phyloP scores from a whole-genome alignment of 805 yeast species.

The Saturnispora ahearnii region DNA sequence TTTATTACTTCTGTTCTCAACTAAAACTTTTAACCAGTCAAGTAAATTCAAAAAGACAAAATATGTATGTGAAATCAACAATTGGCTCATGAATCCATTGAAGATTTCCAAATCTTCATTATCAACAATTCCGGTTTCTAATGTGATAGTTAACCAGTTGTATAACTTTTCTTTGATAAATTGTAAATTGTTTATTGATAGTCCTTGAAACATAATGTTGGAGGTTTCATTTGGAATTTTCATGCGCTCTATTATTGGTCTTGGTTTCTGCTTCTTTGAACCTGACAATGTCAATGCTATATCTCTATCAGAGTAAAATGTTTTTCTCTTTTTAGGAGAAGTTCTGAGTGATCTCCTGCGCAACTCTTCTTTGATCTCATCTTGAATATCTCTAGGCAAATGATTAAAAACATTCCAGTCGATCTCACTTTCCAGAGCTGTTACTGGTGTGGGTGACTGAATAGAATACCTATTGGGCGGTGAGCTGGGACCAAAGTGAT shows the following conservation, averaged over 20 bases:
- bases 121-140: constrained; percentile 16
- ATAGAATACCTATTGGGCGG: background rate
- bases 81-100: constrained; percentile 20
- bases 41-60: constrained; percentile 16
- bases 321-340: constrained; percentile 16
- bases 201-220: constrained; percentile 19
- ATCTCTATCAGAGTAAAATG: constrained; percentile 11
- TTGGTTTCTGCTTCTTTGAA: constrained; percentile 2
- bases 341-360: constrained; percentile 29
- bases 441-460: background rate
- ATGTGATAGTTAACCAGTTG: constrained; percentile 21
- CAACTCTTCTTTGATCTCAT: constrained; percentile 50
- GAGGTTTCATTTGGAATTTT: constrained; percentile 3
- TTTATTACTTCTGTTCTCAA: constrained; percentile 1
- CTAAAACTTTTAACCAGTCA: constrained; percentile 12
- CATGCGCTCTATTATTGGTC: background rate
- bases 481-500: background rate
- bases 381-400: constrained; percentile 57
- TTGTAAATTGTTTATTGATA: constrained; percentile 14
- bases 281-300: constrained; percentile 15
- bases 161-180: constrained; percentile 12
- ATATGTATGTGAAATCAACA: constrained; percentile 18
- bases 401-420: constrained; percentile 58
- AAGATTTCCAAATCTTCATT: constrained; percentile 23
- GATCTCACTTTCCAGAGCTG: constrained; percentile 25